Evolutionary conservation across 2,329 filamentous ascomycete genomes (phyloP), one percentile per base, ranked within the genome.

Genomic region (Blumeria hordei): DNA sequence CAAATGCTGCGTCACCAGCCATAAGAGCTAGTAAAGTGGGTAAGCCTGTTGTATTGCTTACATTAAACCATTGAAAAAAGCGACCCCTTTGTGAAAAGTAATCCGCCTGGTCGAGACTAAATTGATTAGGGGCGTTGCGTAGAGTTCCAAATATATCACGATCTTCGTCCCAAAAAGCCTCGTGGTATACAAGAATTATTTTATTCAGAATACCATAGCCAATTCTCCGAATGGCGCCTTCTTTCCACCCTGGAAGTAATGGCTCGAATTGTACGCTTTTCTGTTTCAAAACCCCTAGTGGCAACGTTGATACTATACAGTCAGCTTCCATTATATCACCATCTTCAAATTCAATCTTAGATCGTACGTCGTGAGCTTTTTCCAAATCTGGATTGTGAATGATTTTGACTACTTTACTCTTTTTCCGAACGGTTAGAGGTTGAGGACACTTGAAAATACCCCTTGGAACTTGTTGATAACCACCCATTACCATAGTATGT

Each of bases 11-110:
- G 61, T 95, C 86, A 21, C 92, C 92, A 53, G 90, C 90, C 90
- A 98, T 95, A 33, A 98, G 74, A 8, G 87, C 92, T 58, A 96
- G 80, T 28, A 95, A 74, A 54, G 88, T 87, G 1, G 85, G 92
- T 37, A 94, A 72, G 0, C 93, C 93, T 49, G 85, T 88, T 3
- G 86, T 94, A 61, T 87, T 85, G 57, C 88, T 83, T 55, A 88
- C 87, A 63, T 98, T 96, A 77, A 94, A 96, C 77, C 94, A 96
- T 62, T 98, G 78, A 64, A 96, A 98, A 69, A 94, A 94, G 28
- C 88, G 82, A n/a, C 90, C 90, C 54, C 90, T 79, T 58, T 80
- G 81, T 3, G 75, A 72, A 5, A 80, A 73, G 63, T 96, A 96
- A 60, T 94, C 85, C 53, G 77, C 76, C 63, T 93, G 87, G 47